Percentiles rank a stretch among this genome's conserved stretches.
Conservation (phyloP, 139 green algal genomes). For the Haematococcus sp. region DNA sequence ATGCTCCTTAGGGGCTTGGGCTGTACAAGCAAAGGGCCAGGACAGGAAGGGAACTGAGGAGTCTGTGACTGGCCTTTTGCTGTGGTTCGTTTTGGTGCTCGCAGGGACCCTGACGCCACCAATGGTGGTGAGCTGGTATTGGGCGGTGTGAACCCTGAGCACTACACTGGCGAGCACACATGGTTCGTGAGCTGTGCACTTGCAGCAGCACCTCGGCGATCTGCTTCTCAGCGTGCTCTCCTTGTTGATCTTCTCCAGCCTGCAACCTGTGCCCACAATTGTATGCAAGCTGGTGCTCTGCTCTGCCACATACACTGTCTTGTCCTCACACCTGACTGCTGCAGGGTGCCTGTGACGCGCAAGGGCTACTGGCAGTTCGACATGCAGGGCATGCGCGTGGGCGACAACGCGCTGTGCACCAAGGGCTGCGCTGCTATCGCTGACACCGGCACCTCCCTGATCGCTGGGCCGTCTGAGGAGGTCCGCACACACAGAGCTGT, state of each 20-base stretch:
- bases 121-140: constrained; percentile 92
- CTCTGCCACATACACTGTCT: neutral
- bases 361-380: constrained; percentile 96
- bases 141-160: constrained; percentile 83
- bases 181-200: constrained; percentile 55
- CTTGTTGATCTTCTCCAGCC: neutral
- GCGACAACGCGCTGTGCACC: constrained; percentile 26
- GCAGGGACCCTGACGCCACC: constrained; percentile 52
- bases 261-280: neutral
- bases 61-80: neutral
- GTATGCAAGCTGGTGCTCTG: too few relatives aligned
- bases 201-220: neutral
- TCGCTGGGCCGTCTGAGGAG: constrained; percentile 43
- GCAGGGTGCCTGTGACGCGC: constrained; percentile 76
- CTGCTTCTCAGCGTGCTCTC: too few relatives aligned
- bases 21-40: too few relatives aligned
- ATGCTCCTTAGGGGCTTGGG: too few relatives aligned
- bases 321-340: too few relatives aligned
- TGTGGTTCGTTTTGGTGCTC: neutral
- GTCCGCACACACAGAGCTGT: constrained; percentile 13
- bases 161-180: constrained; percentile 87
- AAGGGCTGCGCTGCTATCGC: constrained; percentile 89
- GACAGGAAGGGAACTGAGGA: neutral
- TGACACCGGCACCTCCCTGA: constrained; percentile 75
- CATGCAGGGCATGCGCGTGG: constrained; percentile 65